Percentiles rank a stretch among this genome's conserved stretches.
Evolutionary conservation across 1,139 yeast genomes (phyloP).

Genomic region (Blastobotrys capitulatus): DNA sequence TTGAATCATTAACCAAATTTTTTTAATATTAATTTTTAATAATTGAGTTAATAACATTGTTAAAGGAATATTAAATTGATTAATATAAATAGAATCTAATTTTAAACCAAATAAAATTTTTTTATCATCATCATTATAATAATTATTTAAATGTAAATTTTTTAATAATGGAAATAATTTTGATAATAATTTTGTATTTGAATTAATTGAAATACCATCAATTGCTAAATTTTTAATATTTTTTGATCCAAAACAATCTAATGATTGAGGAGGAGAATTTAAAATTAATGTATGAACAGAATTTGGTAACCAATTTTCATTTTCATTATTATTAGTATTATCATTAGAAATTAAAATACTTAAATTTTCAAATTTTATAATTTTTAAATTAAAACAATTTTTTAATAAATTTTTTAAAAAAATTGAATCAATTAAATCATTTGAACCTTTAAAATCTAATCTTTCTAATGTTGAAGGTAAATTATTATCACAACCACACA

Average conservation of each 20-base stretch:
- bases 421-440: conserved; percentile 1
- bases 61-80: neutral
- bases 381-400: neutral
- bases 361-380: neutral
- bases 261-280: neutral
- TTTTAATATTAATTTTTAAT: neutral
- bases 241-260: neutral
- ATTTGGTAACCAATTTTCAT: conserved; percentile 1
- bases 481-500: conserved; percentile 2
- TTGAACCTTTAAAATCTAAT: conserved; percentile 2
- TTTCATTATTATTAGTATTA: neutral
- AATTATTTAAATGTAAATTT: neutral
- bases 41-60: neutral
- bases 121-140: neutral
- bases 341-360: neutral
- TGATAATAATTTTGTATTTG: too few relatives aligned
- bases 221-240: neutral
- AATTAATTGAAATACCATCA: neutral
- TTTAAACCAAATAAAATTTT: neutral
- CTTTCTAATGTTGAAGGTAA: conserved; percentile 6
- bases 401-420: neutral
- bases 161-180: neutral
- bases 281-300: neutral
- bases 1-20: neutral
- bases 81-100: neutral